Base-by-base conservation (phyloP, 129 eudicot species). In the Heracleum sosnowskyi region DNA sequence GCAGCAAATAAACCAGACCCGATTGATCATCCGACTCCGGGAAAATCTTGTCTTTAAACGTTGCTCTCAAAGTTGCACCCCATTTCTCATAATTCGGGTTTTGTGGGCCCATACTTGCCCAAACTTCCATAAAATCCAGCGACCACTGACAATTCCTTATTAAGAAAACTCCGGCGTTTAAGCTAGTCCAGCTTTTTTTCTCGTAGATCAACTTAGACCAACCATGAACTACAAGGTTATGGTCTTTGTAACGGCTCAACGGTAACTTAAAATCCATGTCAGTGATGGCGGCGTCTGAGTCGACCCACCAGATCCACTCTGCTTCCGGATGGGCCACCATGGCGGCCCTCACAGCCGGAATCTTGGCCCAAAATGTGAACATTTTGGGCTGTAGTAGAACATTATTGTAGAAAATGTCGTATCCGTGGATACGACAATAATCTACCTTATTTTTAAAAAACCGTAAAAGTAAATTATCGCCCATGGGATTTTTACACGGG, bases 271-370 rank as follows among this genome's bases (percentile, higher is more conserved):
- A 92, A 33, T 92, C 92, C 97, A 92, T 88, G 35, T 90, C 97
- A 12, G 96, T 92, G 53, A 92, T 77, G 7, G 81, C 98, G 0
- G 97, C 98, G 77, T 93, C 98, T 4, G 96, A 90, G 81, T 93
- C 98, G 13, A 93, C 93, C 98, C 98, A 93, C 98, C 98, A 93
- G 74, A 93, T 86, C 98, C 98, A 93, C 87, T 93, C 98, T 55
- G 96, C 89, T 66, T 93, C 98, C 69, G 97, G 97, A 84, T 88
- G 98, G 79, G 96, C 98, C 84, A 94, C 34, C 96, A 94, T 89
- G 66, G 93, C 93, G 4, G 97, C 98, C 81, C 85, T 76, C 17
- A 94, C 86, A 53, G 80, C 78, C 31, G 98, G 90, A 71, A 87
- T 81, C 77, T 94, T 94, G 44, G 98, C 97, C 98, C 98, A 94